Evolutionary conservation across 257 asterid species (phyloP), one percentile per base, ranked within the genome.

Genomic region (Verbascum thapsus): DNA sequence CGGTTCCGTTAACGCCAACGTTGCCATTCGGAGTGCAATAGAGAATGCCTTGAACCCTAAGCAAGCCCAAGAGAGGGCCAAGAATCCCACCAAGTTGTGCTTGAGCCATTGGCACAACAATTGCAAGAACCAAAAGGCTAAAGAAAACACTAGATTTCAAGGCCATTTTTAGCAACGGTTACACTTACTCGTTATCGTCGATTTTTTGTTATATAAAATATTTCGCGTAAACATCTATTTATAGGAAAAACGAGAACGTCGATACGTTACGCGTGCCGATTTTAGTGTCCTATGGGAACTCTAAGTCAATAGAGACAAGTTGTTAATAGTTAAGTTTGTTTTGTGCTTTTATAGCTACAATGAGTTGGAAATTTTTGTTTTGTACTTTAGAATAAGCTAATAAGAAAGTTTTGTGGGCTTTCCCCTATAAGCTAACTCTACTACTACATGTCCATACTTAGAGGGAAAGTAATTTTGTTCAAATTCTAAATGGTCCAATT

Each of bases 11-110:
- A 20, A 71, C 74, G 50, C 85, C 82, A 41, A 76, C 13, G 40
- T 40, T 64, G 6, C 85, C 85, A 76, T 76, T 76, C 17, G 84
- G 74, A 13, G 80, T 78, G 68, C 78, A 78, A 57, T 22, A 74
- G 17, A 78, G 15, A 47, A 61, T 10, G 3, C 84, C 80, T 71
- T 74, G 80, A 54, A 78, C 60, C 55, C 76, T 64, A 5, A 67
- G 10, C 12, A 74, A 30, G 48, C 76, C 75, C 1, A 74, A 52
- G 3, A 61, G 39, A 7, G 72, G 63, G 55, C 74, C 76, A 44
- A 71, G 37, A 20, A 75, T 7, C 23, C 79, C 73, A 12, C 72
- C 59, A 44, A 53, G 42, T 10, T 74, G 84, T 15, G 76, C 80
- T 50, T 68, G 58, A 18, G 73, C 76, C 61, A 71, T 12, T 49